phyloP scores from a whole-genome alignment of 2,329 filamentous ascomycete species.

The Exophiala xenobiotica region DNA sequence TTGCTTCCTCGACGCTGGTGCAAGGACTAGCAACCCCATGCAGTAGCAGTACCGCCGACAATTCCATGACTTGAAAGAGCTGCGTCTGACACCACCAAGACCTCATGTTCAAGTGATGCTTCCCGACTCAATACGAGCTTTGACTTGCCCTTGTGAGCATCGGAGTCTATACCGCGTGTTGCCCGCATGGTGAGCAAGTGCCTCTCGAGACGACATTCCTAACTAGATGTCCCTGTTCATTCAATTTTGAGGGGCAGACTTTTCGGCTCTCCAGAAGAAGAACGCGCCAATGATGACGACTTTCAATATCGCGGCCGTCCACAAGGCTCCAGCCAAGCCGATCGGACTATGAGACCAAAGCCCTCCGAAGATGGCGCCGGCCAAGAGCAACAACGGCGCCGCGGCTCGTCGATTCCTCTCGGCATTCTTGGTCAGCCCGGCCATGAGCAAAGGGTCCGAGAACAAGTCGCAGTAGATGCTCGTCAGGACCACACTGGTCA shows the following conservation, averaged over 20 bases:
- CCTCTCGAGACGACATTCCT: no score
- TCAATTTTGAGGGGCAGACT: background rate
- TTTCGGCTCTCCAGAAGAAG: slow-evolving; percentile 59
- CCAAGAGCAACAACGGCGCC: slow-evolving; percentile 52
- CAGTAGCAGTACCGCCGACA: no score
- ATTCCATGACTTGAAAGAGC: no score
- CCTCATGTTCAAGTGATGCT: no score
- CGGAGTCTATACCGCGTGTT: no score
- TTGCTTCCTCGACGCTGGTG: no score
- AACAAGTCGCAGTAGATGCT: slow-evolving; percentile 81
- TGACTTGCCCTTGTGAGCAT: no score
- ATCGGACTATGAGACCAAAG: slow-evolving; percentile 53
- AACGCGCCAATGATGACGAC: slow-evolving; percentile 56
- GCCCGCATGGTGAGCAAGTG: no score
- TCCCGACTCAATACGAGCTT: no score
- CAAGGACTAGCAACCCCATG: no score
- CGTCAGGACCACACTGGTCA: slow-evolving; percentile 77
- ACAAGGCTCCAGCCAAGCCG: slow-evolving; percentile 57
- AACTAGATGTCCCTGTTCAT: no score
- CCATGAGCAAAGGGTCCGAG: slow-evolving; percentile 58
- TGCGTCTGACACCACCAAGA: no score
- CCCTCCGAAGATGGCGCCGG: slow-evolving; percentile 57
- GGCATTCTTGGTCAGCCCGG: slow-evolving; percentile 42
- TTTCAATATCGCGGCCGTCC: slow-evolving; percentile 61
- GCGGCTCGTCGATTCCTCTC: slow-evolving; percentile 55